Conservation (phyloP, 2,329 filamentous ascomycete genomes). For the Paecilomyces niveus region DNA sequence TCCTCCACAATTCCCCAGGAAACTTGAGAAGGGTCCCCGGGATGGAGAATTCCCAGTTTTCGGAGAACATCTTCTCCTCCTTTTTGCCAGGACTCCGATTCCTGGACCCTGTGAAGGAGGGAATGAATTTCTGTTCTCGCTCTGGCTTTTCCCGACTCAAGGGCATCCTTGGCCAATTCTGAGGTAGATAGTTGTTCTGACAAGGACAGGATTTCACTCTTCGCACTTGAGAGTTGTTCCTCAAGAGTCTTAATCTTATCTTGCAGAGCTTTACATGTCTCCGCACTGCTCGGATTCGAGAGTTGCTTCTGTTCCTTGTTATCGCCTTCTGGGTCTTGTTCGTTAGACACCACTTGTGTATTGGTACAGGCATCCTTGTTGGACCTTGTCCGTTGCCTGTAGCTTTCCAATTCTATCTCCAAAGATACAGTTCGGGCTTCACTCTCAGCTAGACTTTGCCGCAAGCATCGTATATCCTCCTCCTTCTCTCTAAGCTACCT, state of each 20-base stretch:
- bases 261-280: conserved; percentile 6
- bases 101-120: conserved; percentile 17
- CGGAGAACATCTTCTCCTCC: conserved; percentile 14
- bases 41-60: conserved; percentile 8
- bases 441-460: neutral
- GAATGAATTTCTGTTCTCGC: conserved; percentile 16
- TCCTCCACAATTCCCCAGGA: conserved; percentile 14
- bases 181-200: neutral
- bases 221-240: conserved; percentile 13
- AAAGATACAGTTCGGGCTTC: neutral
- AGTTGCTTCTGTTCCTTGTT: conserved; percentile 10
- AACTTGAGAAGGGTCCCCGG: conserved; percentile 11
- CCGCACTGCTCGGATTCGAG: conserved; percentile 2
- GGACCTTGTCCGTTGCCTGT: neutral
- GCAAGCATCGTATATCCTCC: neutral
- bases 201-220: conserved; percentile 19
- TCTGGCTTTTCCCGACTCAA: conserved; percentile 15
- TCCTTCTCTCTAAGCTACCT: neutral
- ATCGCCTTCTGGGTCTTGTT: conserved; percentile 12
- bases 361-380: neutral
- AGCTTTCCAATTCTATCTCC: neutral
- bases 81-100: conserved; percentile 16
- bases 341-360: conserved; percentile 13
- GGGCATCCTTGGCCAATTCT: conserved; percentile 7
- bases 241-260: conserved; percentile 10